Conservation (phyloP, 805 yeast genomes). For the Candida oleophila region DNA sequence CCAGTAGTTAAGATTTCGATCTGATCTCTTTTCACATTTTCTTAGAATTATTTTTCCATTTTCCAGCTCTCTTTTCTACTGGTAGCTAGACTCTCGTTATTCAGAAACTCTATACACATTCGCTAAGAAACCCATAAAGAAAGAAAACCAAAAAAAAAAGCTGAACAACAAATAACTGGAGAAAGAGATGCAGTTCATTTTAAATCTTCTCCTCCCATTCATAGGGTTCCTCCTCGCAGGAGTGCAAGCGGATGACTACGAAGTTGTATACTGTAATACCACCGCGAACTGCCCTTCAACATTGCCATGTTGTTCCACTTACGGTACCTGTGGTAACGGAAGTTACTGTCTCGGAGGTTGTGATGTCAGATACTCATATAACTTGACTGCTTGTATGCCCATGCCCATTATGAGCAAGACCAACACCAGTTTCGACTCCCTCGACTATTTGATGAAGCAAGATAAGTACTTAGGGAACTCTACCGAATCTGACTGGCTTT, state of each 20-base stretch:
- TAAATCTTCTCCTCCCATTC: background rate
- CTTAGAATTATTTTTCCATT: too few relatives aligned
- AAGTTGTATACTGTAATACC: constrained; percentile 45
- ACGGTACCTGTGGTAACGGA: constrained; percentile 80
- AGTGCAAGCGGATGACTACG: constrained; percentile 1
- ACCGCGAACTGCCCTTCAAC: constrained; percentile 67
- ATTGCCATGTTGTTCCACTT: constrained; percentile 82
- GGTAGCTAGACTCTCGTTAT: too few relatives aligned
- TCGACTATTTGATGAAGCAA: constrained; percentile 24
- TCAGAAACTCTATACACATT: too few relatives aligned
- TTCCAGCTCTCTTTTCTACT: background rate
- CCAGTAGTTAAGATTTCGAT: background rate
- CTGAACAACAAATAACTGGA: too few relatives aligned
- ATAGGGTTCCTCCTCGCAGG: background rate
- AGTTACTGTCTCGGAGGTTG: constrained; percentile 83
- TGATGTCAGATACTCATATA: constrained; percentile 70
- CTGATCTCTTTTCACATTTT: background rate
- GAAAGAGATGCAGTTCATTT: too few relatives aligned
- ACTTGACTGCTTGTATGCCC: constrained; percentile 75
- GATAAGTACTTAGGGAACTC: constrained; percentile 67
- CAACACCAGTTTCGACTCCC: constrained; percentile 39
- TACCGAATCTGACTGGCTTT: constrained; percentile 65
- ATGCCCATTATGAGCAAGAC: constrained; percentile 66
- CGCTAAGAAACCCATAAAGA: too few relatives aligned
- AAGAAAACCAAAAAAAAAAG: too few relatives aligned